phyloP scores from a whole-genome alignment of 257 asterid species.

The Echium plantagineum region DNA sequence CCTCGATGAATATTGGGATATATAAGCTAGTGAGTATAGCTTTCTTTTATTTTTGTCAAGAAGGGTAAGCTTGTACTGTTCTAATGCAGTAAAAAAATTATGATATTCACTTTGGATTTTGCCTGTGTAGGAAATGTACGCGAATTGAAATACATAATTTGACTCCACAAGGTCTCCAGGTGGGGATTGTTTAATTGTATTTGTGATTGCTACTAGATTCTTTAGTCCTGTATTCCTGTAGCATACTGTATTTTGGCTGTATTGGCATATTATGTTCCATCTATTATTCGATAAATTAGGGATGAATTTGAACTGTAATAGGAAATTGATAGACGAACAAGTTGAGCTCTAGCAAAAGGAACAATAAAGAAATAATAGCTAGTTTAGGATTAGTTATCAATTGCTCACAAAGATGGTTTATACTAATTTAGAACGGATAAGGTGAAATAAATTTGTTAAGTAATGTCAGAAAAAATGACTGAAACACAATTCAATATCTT shows the following conservation, averaged over 20 bases:
- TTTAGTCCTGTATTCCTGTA: too few species aligned
- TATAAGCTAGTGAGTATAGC: background rate
- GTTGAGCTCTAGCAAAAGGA: too few species aligned
- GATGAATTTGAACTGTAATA: background rate
- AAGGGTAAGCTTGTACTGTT: background rate
- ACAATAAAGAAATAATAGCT: too few species aligned
- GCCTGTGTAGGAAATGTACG: constrained; percentile 69
- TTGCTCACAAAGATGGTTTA: too few species aligned
- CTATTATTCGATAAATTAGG: background rate
- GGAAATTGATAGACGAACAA: background rate
- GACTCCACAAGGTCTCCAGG: constrained; percentile 90
- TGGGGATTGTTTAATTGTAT: constrained; percentile 2
- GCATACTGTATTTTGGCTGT: background rate
- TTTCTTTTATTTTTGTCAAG: background rate
- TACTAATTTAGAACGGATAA: too few species aligned
- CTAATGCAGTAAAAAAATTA: background rate
- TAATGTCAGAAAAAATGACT: too few species aligned
- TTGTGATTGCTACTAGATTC: background rate
- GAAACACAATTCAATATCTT: too few species aligned
- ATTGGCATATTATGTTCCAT: background rate
- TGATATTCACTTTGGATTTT: background rate
- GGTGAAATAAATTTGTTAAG: too few species aligned
- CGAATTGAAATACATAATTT: constrained; percentile 81
- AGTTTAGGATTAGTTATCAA: too few species aligned
- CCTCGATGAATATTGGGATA: background rate